Conservation (phyloP, 306 rosid genomes). For the Ochetophila trinervis region DNA sequence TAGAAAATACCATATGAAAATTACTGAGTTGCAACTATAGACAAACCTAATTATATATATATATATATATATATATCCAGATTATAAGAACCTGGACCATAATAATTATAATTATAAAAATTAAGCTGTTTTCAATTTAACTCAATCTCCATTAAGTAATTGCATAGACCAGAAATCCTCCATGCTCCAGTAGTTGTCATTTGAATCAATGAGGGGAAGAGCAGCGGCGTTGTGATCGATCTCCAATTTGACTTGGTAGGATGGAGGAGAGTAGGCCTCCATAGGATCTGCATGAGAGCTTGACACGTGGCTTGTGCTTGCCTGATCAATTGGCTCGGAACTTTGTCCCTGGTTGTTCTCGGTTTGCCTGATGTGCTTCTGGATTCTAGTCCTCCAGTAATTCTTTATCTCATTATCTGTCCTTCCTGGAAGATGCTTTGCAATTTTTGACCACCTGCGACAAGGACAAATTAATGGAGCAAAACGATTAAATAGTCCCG, state of each 20-base stretch:
- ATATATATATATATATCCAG: no score
- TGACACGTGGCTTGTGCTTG: conserved; percentile 39
- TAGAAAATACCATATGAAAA: conserved; percentile 15
- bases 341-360: conserved; percentile 42
- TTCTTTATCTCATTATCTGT: conserved; percentile 96
- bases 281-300: conserved; percentile 33
- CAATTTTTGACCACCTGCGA: conserved; percentile 94
- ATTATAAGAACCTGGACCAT: not conserved
- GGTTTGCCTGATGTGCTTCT: conserved; percentile 86
- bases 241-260: conserved; percentile 34
- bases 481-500: no score
- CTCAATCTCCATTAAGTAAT: conserved; percentile 59
- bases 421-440: conserved; percentile 91
- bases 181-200: conserved; percentile 70
- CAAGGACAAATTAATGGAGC: no score
- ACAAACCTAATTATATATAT: conserved; percentile 29
- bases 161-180: conserved; percentile 98
- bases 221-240: conserved; percentile 17
- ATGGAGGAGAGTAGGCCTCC: conserved; percentile 37
- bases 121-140: not conserved
- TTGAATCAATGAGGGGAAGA: conserved; percentile 29
- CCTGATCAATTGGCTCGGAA: conserved; percentile 35
- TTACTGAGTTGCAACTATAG: conserved; percentile 25
- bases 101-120: not conserved
- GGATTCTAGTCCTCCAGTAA: conserved; percentile 97